Percentiles rank a stretch among this genome's conserved stretches.
Evolutionary conservation across 768 basidiomycete genomes (phyloP).

Genomic region (Russula lepida): DNA sequence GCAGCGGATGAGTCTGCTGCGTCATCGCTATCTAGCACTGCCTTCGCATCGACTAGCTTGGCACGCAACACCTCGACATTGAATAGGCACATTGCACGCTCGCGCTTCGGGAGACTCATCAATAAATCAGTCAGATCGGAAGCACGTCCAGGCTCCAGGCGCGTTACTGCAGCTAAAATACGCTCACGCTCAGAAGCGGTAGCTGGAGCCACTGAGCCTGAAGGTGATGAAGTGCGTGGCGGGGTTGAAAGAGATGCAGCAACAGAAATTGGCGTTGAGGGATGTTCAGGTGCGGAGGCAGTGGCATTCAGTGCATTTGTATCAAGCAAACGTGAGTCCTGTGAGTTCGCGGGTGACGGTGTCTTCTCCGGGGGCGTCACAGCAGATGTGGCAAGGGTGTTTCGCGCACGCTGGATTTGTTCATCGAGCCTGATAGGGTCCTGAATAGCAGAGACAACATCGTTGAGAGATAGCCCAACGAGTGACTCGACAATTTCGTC

Average conservation of each 20-base stretch:
- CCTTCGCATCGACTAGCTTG: constrained; percentile 76
- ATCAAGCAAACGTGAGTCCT: constrained; percentile 65
- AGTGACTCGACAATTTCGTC: constrained; percentile 65
- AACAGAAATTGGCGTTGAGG: constrained; percentile 76
- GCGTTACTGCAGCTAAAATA: constrained; percentile 56
- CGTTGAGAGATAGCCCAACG: constrained; percentile 59
- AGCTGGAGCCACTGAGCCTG: constrained; percentile 47
- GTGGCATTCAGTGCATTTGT: constrained; percentile 57
- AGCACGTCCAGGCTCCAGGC: constrained; percentile 52
- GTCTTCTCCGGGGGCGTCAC: constrained; percentile 43
- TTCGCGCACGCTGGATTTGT: constrained; percentile 41
- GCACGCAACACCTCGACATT: constrained; percentile 68
- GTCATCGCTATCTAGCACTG: constrained; percentile 68
- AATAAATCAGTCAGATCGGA: constrained; percentile 66
- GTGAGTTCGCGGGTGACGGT: constrained; percentile 49
- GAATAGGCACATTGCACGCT: constrained; percentile 87
- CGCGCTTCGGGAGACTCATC: constrained; percentile 81
- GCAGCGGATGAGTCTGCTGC: constrained; percentile 38
- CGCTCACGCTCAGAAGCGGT: constrained; percentile 60
- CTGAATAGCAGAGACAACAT: constrained; percentile 70
- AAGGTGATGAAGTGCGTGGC: constrained; percentile 75
- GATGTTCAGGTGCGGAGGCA: constrained; percentile 85
- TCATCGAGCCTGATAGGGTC: constrained; percentile 57
- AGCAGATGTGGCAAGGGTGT: constrained; percentile 24
- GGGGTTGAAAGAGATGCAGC: constrained; percentile 70